Percentiles rank a stretch among this genome's conserved stretches.
Evolutionary conservation across 2,329 filamentous ascomycete genomes (phyloP).

Genomic region (Chrysoporthe austroafricana): DNA sequence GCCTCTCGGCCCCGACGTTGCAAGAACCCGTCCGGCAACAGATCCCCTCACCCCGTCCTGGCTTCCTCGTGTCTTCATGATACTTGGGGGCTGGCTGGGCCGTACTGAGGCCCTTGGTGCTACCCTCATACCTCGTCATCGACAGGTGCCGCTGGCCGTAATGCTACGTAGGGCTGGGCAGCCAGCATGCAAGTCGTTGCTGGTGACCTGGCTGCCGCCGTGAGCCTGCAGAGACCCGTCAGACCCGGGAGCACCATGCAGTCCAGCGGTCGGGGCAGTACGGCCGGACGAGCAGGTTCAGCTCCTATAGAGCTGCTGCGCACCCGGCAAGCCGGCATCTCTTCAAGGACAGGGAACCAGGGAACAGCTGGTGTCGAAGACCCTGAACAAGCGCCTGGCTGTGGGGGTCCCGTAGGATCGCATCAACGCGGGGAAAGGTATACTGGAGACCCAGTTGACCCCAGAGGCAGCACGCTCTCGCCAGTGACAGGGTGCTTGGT

Average conservation of each 20-base stretch:
- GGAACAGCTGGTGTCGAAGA: conserved; percentile 7
- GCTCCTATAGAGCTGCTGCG: not conserved
- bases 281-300: not conserved
- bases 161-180: not conserved
- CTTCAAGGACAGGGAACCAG: conserved; percentile 6
- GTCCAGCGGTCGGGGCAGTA: not conserved
- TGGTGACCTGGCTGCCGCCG: not conserved
- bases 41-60: not conserved
- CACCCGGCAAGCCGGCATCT: not conserved
- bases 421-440: conserved; percentile 3
- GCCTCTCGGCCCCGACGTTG: conserved; percentile 7
- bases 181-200: not conserved
- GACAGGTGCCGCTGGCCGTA: not conserved
- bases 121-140: not conserved
- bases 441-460: not conserved
- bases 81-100: not conserved
- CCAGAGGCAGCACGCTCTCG: not conserved
- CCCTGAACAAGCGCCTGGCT: not conserved
- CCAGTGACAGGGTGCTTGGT: not conserved
- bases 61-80: no score
- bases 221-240: not conserved
- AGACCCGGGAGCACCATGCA: not conserved
- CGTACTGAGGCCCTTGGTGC: not conserved
- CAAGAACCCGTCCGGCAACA: not conserved
- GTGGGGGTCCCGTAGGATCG: not conserved